Base-by-base conservation (phyloP, 441 rosid genomes). In the Geranium incanum region DNA sequence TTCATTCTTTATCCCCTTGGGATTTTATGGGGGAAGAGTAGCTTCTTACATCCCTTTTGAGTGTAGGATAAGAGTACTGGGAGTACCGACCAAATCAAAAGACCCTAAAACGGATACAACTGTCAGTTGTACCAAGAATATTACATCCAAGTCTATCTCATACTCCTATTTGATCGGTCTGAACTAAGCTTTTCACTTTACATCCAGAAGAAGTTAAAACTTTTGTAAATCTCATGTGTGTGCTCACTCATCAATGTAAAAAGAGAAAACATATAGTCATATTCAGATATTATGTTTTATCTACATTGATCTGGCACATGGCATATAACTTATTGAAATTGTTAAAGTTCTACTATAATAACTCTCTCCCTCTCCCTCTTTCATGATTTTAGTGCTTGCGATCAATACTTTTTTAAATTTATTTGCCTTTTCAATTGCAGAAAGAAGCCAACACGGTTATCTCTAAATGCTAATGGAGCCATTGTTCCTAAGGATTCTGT, bases 381-480 rank as follows among this genome's bases (percentile, higher is more conserved):
- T 41, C 45, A 62, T 12, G 4, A 9, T 43, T 67, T 60, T 48
- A 7, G 21, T 68, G 7, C 39, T 70, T 70, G 33, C 1, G 59
- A 68, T 45, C 68, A 68, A 12, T 19, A 8, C 23, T 71, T 57
- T 48, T 67, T 66, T 75, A 38, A 71, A 60, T 55, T 39, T 70
- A 13, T n/a, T 21, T 71, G 16, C 67, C 37, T 19, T 79, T 72
- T 37, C 55, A 68, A 73, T 45, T 79, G 79, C 96, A 95, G 96
- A 84, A 87, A 88, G 86, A 92, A 86, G 82, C 77, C 88, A 82
- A 84, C 98, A 1, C 75, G 86, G 71, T 78, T 92, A 28, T 87
- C 93, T 67, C 90, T 92, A 70, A 89, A 80, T 72, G 95, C 99
- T 68, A 95, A 92, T 81, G 98, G 97, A 48, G 86, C 90, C 71